Base-by-base conservation (phyloP, 306 rosid genomes). In the Rubus parviflorus region DNA sequence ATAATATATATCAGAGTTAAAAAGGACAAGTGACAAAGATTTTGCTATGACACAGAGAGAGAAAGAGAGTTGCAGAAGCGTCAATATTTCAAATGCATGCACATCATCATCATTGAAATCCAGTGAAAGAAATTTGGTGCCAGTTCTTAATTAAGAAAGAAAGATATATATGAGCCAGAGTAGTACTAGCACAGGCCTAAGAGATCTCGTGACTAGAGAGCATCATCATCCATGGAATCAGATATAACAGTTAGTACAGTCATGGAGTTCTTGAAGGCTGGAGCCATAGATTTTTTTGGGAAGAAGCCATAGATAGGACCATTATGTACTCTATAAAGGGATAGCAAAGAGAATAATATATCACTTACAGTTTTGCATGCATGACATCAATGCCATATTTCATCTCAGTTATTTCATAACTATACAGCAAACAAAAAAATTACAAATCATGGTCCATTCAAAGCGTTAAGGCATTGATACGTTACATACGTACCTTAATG, bases 21-120 rank as follows among this genome's bases (percentile, higher is more conserved):
- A 30, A 30, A 58, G 40, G 64, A 58, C 64, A 11, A 35, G 43
- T 17, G 70, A 64, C 70, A 64, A 64, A 64, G 70, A 64, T 38
- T 64, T 64, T 38, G 12, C 45, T 30, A 30, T 30, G 35, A 30
- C 35, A 30, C 35, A 0, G 35, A 30, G 35, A 30, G 35, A 30
- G 35, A 30, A 1, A 30, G 35, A 58, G 64, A 58, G 38, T 58
- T 58, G 67, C n/a, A 61, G 67, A 61, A 7, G 7, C 15, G 66
- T 14, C 66, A 12, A 13, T 61, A 30, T 42, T 42, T 42, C 46
- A 42, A 42, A 5, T 42, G 46, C 46, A 42, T n/a, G n/a, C 46
- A 42, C 63, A 56, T 22, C 37, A 58, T 57, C 30, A 22, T 57
- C 23, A 53, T 57, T 5, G 37, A 57, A 23, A 57, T 20, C 37